These are phyloP conservation scores for Thielaviopsis musarum DNA, from an alignment of 2,329 filamentous ascomycete species.

Conservation along the genomic window DNA sequence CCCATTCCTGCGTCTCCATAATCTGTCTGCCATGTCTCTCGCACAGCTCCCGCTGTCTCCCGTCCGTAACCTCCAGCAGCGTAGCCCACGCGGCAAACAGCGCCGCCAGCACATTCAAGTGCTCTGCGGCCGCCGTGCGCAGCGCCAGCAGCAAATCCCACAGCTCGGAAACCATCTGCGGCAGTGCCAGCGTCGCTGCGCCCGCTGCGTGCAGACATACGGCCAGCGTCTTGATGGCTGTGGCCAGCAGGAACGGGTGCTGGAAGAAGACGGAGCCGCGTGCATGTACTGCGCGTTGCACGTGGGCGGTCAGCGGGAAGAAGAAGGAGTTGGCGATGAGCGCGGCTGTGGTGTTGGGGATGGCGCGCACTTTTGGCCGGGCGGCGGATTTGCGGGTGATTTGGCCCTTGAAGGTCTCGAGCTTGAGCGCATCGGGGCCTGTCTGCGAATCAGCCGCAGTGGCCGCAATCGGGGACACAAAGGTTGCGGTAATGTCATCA, in stretches of 20 bases:
- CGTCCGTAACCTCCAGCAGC: slow-evolving; percentile 64
- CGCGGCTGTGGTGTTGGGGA: slow-evolving; percentile 62
- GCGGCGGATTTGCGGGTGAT: slow-evolving; percentile 28
- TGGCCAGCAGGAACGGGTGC: slow-evolving; percentile 56
- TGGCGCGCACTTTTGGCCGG: slow-evolving; percentile 33
- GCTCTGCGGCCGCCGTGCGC: slow-evolving; percentile 39
- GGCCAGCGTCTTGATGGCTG: slow-evolving; percentile 74
- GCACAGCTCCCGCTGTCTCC: slow-evolving; percentile 54
- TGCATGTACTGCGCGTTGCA: slow-evolving; percentile 41
- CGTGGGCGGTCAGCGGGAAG: slow-evolving; percentile 67
- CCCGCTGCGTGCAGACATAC: slow-evolving; percentile 72
- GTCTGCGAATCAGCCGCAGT: slow-evolving; percentile 62
- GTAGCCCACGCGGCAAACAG: slow-evolving; percentile 66
- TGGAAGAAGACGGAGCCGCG: slow-evolving; percentile 44
- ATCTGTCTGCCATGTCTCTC: slow-evolving; percentile 59
- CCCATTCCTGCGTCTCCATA: slow-evolving; percentile 80
- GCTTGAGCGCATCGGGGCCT: slow-evolving; percentile 71
- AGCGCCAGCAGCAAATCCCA: slow-evolving; percentile 66
- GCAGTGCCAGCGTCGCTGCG: slow-evolving; percentile 56
- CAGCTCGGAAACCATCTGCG: slow-evolving; percentile 68
- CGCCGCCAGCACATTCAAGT: slow-evolving; percentile 52
- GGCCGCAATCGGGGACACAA: slow-evolving; percentile 69
- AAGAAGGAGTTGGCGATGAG: slow-evolving; percentile 67
- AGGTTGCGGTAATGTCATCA: slow-evolving; percentile 47
- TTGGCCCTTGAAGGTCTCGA: slow-evolving; percentile 58